Evolutionary conservation across 768 basidiomycete species (phyloP), one percentile per base, ranked within the genome.

Genomic region (Tubosaeta sp.): DNA sequence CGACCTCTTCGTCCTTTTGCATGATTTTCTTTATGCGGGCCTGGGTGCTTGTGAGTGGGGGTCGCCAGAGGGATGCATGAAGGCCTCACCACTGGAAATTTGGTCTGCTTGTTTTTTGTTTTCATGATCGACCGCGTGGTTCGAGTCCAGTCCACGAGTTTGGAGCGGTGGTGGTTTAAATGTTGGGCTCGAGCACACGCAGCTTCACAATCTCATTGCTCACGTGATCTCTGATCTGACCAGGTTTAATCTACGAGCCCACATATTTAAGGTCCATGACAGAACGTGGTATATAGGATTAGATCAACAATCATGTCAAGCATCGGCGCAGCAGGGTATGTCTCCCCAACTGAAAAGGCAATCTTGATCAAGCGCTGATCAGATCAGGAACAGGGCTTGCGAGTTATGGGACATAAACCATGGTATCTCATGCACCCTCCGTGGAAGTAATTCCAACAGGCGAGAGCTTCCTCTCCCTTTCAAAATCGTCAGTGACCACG

Each of bases 21-120:
- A 98, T 98, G 51, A 97, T 97, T 75, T 92, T 91, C 80, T 97
- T 98, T 75, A 98, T 98, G 42, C 95, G 86, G 4, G 95, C 95
- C 94, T 95, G 32, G 22, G 17, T 54, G n/a, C 26, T 16, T 38
- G 16, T 65, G 42, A 64, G 59, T 27, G 16, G 29, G 22, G 22
- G 22, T 22, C 22, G 22, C 22, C 22, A 22, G 3, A 3, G 22
- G 44, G 14, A 9, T 43, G 53, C 49, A 71, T 19, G 10, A 17
- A 8, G 43, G 25, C 35, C 89, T 69, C 69, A 92, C 91, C 53
- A 93, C 90, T 8, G 92, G 91, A 63, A 95, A 95, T 60, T 91
- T 90, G 10, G 91, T 92, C 52, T 88, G 83, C 69, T 91, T 93
- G 70, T 91, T 91, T 71, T 90, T 91, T 64, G 89, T 90, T 74